Conservation (phyloP, 345 rosid genomes). For the Moricandia arvensis region DNA sequence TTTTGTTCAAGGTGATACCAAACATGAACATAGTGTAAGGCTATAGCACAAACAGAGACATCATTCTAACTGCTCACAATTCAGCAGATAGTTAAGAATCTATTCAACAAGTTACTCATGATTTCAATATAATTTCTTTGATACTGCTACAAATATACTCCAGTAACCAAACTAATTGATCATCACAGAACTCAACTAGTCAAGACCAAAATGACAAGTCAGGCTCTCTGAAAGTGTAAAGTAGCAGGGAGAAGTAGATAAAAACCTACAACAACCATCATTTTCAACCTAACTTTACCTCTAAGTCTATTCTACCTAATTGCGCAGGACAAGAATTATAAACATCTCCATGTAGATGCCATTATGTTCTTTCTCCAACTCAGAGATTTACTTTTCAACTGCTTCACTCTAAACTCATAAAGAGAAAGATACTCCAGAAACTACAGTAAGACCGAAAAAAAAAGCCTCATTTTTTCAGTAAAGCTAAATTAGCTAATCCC, state of each 20-base stretch:
- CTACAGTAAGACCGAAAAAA: background rate
- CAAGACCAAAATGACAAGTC: constrained; percentile 4
- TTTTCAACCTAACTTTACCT: background rate
- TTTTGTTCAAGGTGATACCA: background rate
- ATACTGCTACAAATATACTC: background rate
- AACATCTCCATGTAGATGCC: background rate
- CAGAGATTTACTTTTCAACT: background rate
- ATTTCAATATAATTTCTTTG: background rate
- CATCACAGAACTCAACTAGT: background rate
- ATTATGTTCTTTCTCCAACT: constrained; percentile 8
- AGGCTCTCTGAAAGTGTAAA: background rate
- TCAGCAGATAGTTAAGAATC: background rate
- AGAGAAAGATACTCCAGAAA: background rate
- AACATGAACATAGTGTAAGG: background rate
- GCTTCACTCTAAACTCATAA: background rate
- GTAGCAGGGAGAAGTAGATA: background rate
- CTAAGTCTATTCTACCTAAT: background rate
- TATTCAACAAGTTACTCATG: background rate
- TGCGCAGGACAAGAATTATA: background rate
- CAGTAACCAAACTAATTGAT: background rate
- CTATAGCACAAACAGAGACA: background rate
- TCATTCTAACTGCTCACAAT: background rate
- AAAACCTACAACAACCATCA: background rate
- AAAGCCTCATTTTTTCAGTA: background rate
- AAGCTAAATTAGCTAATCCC: background rate